These are phyloP conservation scores for Kentomonas sorsogonicus DNA, from an alignment of 208 protist genomes.

Conservation along the genomic window DNA sequence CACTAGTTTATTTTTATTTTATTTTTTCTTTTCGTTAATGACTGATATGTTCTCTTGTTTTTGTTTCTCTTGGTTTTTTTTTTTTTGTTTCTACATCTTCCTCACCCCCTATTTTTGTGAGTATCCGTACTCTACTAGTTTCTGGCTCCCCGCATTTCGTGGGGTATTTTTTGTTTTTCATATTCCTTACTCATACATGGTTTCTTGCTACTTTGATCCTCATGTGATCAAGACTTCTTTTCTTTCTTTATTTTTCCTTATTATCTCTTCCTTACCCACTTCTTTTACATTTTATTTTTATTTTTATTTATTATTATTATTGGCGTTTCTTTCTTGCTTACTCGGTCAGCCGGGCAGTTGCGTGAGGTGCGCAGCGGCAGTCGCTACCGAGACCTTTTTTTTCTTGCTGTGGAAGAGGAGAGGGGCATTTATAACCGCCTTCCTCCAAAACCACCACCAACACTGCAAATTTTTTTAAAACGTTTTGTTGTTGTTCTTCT, in stretches of 20 bases:
- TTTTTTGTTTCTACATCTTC: conserved; percentile 10
- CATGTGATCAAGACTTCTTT: background rate
- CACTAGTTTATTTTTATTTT: conserved; percentile 7
- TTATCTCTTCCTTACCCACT: background rate
- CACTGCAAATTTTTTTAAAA: too few relatives aligned
- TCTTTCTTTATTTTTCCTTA: conserved; percentile 9
- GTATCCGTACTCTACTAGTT: background rate
- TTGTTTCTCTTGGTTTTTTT: conserved; percentile 14
- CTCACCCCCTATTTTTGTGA: conserved; percentile 5
- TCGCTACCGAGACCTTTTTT: too few relatives aligned
- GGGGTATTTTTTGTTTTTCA: too few relatives aligned
- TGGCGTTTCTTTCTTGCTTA: conserved; percentile 3
- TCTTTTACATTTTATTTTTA: conserved; percentile 1
- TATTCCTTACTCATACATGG: background rate
- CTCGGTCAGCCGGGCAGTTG: too few relatives aligned
- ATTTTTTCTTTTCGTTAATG: conserved; percentile 11
- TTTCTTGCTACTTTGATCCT: conserved; percentile 16
- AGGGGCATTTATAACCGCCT: too few relatives aligned
- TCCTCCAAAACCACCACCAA: too few relatives aligned
- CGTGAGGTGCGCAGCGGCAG: too few relatives aligned
- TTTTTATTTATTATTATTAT: background rate
- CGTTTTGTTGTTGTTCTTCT: too few relatives aligned
- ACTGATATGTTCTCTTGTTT: conserved; percentile 2
- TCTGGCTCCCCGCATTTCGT: too few relatives aligned
- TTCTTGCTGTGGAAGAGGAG: too few relatives aligned